phyloP scores from a whole-genome alignment of 2,329 filamentous ascomycete species.

The Aspergillus clavatus region DNA sequence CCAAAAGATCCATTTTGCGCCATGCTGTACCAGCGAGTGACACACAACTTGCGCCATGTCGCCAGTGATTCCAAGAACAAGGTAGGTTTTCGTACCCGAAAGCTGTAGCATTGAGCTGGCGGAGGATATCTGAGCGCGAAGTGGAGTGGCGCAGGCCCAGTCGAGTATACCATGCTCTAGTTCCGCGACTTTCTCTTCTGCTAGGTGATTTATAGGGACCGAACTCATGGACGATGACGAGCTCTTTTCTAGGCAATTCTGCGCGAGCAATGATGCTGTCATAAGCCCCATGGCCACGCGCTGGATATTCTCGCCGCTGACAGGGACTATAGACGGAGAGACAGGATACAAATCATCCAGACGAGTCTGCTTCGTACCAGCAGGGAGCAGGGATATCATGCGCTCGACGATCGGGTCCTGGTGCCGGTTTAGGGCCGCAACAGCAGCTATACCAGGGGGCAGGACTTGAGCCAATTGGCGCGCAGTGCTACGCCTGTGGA shows the following conservation, averaged over 20 bases:
- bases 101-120: constrained; percentile 7
- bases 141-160: neutral
- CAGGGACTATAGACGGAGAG: neutral
- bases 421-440: neutral
- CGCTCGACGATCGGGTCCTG: constrained; percentile 1
- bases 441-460: constrained; percentile 1
- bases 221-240: neutral
- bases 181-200: neutral
- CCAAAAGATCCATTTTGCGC: constrained; percentile 21
- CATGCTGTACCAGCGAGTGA: constrained; percentile 25
- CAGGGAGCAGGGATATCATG: neutral
- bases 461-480: constrained; percentile 2
- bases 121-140: neutral
- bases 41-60: constrained; percentile 20
- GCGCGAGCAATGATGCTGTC: neutral
- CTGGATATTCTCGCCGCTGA: neutral
- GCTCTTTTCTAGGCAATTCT: neutral
- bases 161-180: neutral
- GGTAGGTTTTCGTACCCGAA: constrained; percentile 18
- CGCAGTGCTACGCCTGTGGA: constrained; percentile 2
- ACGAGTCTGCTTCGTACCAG: neutral
- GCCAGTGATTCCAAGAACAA: constrained; percentile 22
- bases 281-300: neutral
- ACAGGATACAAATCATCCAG: neutral
- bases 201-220: neutral